Evolutionary conservation across 2,329 filamentous ascomycete species (phyloP), one percentile per base, ranked within the genome.

Genomic region (Sordariomycetes sp.): DNA sequence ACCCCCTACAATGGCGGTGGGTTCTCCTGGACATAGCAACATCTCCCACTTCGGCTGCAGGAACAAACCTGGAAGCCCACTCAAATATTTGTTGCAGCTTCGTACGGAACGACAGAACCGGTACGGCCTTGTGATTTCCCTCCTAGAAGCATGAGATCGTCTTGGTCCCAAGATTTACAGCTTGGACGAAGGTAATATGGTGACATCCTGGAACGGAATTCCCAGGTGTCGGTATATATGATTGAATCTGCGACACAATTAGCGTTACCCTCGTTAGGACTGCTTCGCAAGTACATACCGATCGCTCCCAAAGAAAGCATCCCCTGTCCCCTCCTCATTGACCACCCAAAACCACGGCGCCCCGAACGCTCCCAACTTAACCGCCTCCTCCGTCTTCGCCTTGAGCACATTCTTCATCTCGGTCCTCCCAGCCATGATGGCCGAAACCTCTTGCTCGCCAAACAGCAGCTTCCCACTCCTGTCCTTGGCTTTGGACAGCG

Each of bases 231-330:
- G 62, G 58, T 79, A 87, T 44, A 88, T 70, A 45, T 73, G 82
- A 43, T 78, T 70, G 53, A 79, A 84, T 37, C 79, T 77, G 30
- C 30, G 19, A 15, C 11, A 21, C 19, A 32, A 14, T 8, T 21
- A 10, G 18, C 9, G 4, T 19, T 26, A 11, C 32, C 11, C 6
- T 10, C 14, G 11, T 26, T 4, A 29, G 27, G 10, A 8, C 9
- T 29, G 11, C 11, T 10, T 17, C 3, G 7, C 14, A 9, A 12
- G 14, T n/a, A 34, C 25, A 5, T 20, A 60, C 72, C 75, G 63
- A 57, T 88, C 83, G 56, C 81, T 86, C 3, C 83, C 83, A 55
- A 88, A 88, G 51, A 87, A 86, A 0, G 79, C 73, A 58, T 83
- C 77, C 32, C 66, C 66, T 36, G 66, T 54, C 1, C 79, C 79